Conservation (phyloP, 352 stramenopile genomes). For the Globisporangium apiculatum region DNA sequence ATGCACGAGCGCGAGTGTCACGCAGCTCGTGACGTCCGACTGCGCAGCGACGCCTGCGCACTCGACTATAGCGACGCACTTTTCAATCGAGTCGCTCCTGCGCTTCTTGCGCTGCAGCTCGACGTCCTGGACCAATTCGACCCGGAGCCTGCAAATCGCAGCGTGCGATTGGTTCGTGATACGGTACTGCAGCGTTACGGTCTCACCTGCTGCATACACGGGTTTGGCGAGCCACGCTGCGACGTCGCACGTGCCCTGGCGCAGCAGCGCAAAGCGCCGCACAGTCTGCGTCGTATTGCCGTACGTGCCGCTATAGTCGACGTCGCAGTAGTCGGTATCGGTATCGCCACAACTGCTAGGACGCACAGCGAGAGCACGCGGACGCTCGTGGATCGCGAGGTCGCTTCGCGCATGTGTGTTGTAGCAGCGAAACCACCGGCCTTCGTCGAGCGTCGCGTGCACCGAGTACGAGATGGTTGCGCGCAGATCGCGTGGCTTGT, state of each 20-base stretch:
- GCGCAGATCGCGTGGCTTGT: slow-evolving; percentile 1
- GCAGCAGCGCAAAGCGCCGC: slow-evolving; percentile 27
- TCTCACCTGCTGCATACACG: slow-evolving; percentile 24
- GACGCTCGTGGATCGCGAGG: slow-evolving; percentile 24
- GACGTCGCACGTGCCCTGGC: slow-evolving; percentile 26
- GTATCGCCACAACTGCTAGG: slow-evolving; percentile 1
- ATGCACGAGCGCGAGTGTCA: slow-evolving; percentile 18
- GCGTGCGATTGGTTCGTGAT: slow-evolving; percentile 27
- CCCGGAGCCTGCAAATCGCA: slow-evolving; percentile 26
- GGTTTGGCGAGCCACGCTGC: slow-evolving; percentile 30
- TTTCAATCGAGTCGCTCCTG: slow-evolving; percentile 7
- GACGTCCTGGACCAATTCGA: slow-evolving; percentile 21
- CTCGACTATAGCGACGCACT: neutral
- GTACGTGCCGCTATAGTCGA: slow-evolving; percentile 3
- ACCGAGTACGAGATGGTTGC: slow-evolving; percentile 12
- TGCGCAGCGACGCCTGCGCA: slow-evolving; percentile 12
- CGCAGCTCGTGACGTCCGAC: slow-evolving; percentile 1
- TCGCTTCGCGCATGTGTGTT: slow-evolving; percentile 5
- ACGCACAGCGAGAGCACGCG: neutral
- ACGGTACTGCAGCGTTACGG: slow-evolving; percentile 23
- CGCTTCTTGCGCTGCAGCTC: slow-evolving; percentile 4
- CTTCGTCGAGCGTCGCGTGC: slow-evolving; percentile 4
- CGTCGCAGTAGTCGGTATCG: slow-evolving; percentile 13
- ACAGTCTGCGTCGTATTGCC: slow-evolving; percentile 24
- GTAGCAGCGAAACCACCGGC: slow-evolving; percentile 3